These are phyloP conservation scores for Didymella pinodella DNA, from an alignment of 2,329 filamentous ascomycete species.

Conservation along the genomic window DNA sequence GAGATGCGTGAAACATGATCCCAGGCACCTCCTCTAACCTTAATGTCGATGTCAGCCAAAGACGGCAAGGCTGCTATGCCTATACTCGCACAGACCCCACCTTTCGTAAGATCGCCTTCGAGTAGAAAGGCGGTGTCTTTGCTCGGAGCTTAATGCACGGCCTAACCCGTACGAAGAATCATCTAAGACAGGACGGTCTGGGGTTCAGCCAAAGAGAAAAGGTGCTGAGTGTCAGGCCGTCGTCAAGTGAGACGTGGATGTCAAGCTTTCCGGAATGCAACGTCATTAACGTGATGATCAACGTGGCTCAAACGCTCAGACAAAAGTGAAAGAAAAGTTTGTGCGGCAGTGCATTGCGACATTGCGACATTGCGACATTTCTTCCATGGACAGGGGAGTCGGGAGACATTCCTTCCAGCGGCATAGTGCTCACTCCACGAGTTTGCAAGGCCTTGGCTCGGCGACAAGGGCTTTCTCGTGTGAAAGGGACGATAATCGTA, in stretches of 20 bases:
- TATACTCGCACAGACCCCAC: slow-evolving; percentile 14
- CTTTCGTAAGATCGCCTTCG: slow-evolving; percentile 30
- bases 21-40: slow-evolving; percentile 1
- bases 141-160: slow-evolving; percentile 17
- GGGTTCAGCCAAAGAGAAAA: slow-evolving; percentile 24
- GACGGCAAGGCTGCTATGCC: slow-evolving; percentile 15
- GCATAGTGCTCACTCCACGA: slow-evolving; percentile 16
- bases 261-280: slow-evolving; percentile 23
- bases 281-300: slow-evolving; percentile 37
- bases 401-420: slow-evolving; percentile 27
- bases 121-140: slow-evolving; percentile 35
- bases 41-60: slow-evolving; percentile 7
- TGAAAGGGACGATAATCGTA: slow-evolving; percentile 34
- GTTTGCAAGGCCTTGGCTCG: slow-evolving; percentile 25
- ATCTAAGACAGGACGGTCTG: slow-evolving; percentile 24
- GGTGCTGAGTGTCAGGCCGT: slow-evolving; percentile 20
- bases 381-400: slow-evolving; percentile 17
- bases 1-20: slow-evolving; percentile 12
- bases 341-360: slow-evolving; percentile 31
- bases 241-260: slow-evolving; percentile 21
- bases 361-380: slow-evolving; percentile 37
- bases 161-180: slow-evolving; percentile 7
- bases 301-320: slow-evolving; percentile 25
- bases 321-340: slow-evolving; percentile 14
- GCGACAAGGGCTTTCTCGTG: slow-evolving; percentile 19